Percentiles rank a stretch among this genome's conserved stretches.
Conservation (phyloP, 1,139 yeast genomes). For the Lodderomyces parapsilosis region DNA sequence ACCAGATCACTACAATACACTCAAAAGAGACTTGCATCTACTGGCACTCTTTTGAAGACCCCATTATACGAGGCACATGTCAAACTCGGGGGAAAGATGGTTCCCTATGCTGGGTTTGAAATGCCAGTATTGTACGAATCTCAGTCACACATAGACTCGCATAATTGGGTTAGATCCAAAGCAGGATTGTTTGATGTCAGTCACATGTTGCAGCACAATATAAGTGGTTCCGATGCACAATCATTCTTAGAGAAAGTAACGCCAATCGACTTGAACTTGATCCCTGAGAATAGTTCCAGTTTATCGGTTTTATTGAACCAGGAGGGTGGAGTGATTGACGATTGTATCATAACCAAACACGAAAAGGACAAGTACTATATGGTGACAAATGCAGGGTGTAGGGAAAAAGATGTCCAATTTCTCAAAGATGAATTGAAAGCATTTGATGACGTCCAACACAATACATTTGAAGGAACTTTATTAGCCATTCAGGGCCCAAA, state of each 20-base stretch:
- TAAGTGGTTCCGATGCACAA: conserved; percentile 69
- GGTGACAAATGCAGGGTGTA: conserved; percentile 97
- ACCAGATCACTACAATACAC: conserved; percentile 13
- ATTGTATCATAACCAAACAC: conserved; percentile 86
- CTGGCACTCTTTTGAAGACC: conserved; percentile 49
- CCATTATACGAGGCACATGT: conserved; percentile 82
- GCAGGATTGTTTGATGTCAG: conserved; percentile 95
- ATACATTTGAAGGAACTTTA: conserved; percentile 70
- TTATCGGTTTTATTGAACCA: conserved; percentile 75
- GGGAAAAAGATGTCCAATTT: conserved; percentile 74
- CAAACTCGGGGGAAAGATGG: conserved; percentile 83
- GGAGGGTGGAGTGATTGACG: conserved; percentile 86
- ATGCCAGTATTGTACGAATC: conserved; percentile 90
- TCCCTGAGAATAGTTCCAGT: conserved; percentile 63
- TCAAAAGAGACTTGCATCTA: conserved; percentile 25
- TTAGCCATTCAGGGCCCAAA: conserved; percentile 92
- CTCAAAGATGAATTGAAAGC: conserved; percentile 50
- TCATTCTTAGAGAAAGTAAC: conserved; percentile 74
- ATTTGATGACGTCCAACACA: conserved; percentile 53
- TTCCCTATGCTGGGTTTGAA: conserved; percentile 89
- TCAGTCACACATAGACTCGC: conserved; percentile 88
- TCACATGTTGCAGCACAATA: conserved; percentile 90
- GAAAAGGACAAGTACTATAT: conserved; percentile 75
- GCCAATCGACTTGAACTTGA: conserved; percentile 70
- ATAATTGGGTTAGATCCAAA: conserved; percentile 84